Conservation (phyloP, 2,329 filamentous ascomycete species). For the Paecilomyces sp. region DNA sequence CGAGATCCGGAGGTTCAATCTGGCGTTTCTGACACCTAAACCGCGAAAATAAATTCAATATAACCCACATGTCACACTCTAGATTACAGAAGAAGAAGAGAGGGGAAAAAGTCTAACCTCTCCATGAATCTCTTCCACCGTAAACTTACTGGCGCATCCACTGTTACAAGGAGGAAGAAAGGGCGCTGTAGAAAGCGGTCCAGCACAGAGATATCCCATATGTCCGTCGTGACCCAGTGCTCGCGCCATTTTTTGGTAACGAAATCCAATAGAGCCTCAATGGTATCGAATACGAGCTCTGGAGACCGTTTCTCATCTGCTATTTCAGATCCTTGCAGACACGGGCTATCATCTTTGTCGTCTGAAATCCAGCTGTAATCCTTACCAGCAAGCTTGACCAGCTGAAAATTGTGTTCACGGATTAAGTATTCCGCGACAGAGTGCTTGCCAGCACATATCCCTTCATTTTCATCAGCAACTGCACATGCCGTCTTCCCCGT, state of each 20-base stretch:
- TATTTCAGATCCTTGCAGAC: conserved; percentile 17
- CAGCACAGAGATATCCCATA: conserved; percentile 64
- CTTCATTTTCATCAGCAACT: conserved; percentile 39
- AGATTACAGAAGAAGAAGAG: conserved; percentile 52
- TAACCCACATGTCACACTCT: conserved; percentile 24
- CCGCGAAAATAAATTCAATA: conserved; percentile 1
- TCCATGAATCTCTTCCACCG: conserved; percentile 73
- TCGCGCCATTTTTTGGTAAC: conserved; percentile 79
- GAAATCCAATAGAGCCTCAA: conserved; percentile 68
- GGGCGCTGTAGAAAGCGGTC: conserved; percentile 72
- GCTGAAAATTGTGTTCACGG: conserved; percentile 73
- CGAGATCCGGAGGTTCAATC: conserved; percentile 46
- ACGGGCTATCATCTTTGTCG: conserved; percentile 20
- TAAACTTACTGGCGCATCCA: conserved; percentile 80
- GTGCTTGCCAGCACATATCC: conserved; percentile 88
- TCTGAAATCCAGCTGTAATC: conserved; percentile 15
- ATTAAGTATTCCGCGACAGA: conserved; percentile 84
- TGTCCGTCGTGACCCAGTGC: conserved; percentile 79
- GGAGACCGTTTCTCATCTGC: conserved; percentile 12
- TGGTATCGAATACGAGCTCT: conserved; percentile 48
- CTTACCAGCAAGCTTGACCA: conserved; percentile 52
- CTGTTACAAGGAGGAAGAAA: conserved; percentile 86
- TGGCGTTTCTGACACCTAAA: conserved; percentile 43
- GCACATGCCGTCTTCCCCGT: neutral
- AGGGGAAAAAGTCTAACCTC: conserved; percentile 44